These are phyloP conservation scores for Xylariaceae sp. DNA, from an alignment of 2,329 filamentous ascomycete species.

Conservation along the genomic window DNA sequence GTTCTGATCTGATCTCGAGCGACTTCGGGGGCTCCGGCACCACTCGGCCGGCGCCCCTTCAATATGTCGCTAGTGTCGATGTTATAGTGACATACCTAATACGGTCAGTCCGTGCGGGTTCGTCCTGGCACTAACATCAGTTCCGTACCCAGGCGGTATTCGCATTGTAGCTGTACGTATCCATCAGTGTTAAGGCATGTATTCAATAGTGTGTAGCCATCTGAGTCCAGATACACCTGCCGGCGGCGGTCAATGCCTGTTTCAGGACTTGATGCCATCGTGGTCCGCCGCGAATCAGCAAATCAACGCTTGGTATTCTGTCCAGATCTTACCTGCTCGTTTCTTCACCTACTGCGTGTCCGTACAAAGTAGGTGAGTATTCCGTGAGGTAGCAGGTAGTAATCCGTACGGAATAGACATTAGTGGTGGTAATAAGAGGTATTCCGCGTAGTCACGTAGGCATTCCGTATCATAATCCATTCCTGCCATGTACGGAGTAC, in stretches of 20 bases:
- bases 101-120: conserved; percentile 2
- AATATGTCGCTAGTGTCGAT: conserved; percentile 1
- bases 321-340: no score
- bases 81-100: neutral
- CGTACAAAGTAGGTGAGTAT: neutral
- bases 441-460: no score
- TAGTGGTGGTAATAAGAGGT: no score
- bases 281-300: neutral
- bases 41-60: conserved; percentile 6
- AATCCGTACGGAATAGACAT: no score
- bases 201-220: neutral
- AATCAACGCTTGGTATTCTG: no score
- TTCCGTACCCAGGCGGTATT: neutral
- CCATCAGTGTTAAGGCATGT: neutral
- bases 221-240: conserved; percentile 4
- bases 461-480: no score
- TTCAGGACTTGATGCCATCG: neutral
- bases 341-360: no score
- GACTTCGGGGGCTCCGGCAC: conserved; percentile 11
- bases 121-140: neutral
- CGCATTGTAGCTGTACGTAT: neutral
- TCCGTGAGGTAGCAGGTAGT: neutral
- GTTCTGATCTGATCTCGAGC: conserved; percentile 3
- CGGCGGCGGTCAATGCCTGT: conserved; percentile 8
- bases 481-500: no score